Evolutionary conservation across 495 filamentous ascomycete species (phyloP), one percentile per base, ranked within the genome.

Genomic region (Daldinia concentrica): DNA sequence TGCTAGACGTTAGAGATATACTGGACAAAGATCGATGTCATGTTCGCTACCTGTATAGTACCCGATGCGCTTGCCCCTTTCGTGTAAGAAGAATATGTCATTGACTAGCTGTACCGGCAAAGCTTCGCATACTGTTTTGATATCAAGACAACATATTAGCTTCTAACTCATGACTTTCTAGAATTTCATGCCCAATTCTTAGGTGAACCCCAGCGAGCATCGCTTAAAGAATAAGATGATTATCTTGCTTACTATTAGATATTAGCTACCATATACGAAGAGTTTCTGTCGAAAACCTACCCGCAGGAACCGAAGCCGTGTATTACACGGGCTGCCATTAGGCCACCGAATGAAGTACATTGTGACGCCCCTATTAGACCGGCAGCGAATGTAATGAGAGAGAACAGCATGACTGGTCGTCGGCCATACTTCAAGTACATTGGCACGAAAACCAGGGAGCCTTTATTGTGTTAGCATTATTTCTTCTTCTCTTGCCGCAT

Each of bases 51-150:
- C 79, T 15, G 87, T 90, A 66, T 90, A 90, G 58, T 86, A 87
- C 4, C 86, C 87, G 36, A 90, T 80, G 1, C 83, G 78, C 77
- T 86, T 84, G 6, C 87, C 87, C 11, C 87, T 79, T 69, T 90
- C 87, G 68, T 90, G 87, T 1, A 90, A 78, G 75, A 86, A 90
- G 77, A 90, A 90, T 62, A 90, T 88, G 66, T 90, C 88, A 66
- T 90, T 90, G 6, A 89, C 88, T 4, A 90, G 71, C 68, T 90
- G 87, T 4, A 90, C 88, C 0, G 87, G 88, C 2, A 89, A 73
- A 19, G 88, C 87, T 64, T 90, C 88, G 75, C 88, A 90, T 24
- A 90, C 86, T 9, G 81, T 54, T 30, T 52, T 30, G 12, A 30
- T 17, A 30, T 30, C 8, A 30, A 54, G 27, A 29, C 27, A 30